A percentile compares a stretch with the other conserved stretches of the same genome.
Conservation (phyloP, 371 early-diverging fungal species). For the Syncephalastrum racemosum region DNA sequence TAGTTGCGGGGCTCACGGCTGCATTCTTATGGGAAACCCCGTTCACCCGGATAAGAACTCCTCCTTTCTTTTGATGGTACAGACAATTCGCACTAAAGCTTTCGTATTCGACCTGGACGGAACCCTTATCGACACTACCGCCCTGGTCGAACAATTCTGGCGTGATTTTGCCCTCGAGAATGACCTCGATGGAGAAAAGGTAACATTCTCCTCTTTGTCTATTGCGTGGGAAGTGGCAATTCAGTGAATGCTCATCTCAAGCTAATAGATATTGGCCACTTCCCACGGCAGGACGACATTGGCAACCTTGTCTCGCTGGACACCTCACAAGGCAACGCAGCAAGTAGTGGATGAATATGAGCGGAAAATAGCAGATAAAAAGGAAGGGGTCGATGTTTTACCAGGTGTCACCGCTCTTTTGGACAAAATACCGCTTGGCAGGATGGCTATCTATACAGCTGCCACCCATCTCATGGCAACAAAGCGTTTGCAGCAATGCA, state of each 20-base stretch:
- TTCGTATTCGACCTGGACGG: conserved; percentile 46
- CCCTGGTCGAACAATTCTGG: conserved; percentile 36
- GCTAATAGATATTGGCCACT: conserved; percentile 28
- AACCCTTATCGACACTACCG: conserved; percentile 45
- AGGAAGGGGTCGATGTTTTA: conserved; percentile 35
- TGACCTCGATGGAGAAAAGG: conserved; percentile 34
- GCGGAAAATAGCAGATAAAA: conserved; percentile 21
- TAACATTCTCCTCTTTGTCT: background rate
- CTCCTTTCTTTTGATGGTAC: too few species aligned
- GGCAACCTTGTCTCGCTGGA: conserved; percentile 40
- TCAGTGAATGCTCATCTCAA: conserved; percentile 1
- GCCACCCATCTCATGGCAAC: conserved; percentile 36
- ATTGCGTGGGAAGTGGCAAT: too few species aligned
- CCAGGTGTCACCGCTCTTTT: conserved; percentile 34
- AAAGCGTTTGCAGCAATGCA: conserved; percentile 32
- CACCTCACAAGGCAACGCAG: conserved; percentile 34
- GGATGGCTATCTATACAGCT: conserved; percentile 43
- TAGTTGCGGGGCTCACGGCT: too few species aligned
- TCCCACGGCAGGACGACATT: conserved; percentile 51
- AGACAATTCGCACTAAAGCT: conserved; percentile 23
- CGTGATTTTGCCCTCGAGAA: conserved; percentile 27
- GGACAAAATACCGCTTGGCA: conserved; percentile 19
- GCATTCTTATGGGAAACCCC: too few species aligned
- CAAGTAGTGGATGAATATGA: conserved; percentile 38
- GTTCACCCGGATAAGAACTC: too few species aligned